phyloP scores from a whole-genome alignment of 2,329 filamentous ascomycete species.

The Orbilia ellipsospora region DNA sequence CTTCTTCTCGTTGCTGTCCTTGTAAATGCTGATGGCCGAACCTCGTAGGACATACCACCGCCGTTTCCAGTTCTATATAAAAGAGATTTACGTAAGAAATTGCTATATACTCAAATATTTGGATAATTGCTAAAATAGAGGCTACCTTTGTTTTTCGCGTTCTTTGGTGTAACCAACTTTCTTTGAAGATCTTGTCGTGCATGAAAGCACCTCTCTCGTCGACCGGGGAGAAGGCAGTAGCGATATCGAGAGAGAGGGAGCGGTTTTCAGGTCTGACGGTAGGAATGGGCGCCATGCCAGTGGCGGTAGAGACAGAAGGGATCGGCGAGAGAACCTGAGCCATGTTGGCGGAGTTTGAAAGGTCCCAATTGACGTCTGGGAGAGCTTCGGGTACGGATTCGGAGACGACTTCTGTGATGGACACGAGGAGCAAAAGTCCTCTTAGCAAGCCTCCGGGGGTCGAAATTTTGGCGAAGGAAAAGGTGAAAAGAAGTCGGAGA shows the following conservation, averaged over 20 bases:
- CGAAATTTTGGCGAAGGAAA: conserved; percentile 45
- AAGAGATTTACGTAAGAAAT: conserved; percentile 49
- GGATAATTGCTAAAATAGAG: neutral
- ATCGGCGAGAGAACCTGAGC: conserved; percentile 53
- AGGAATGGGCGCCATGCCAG: neutral
- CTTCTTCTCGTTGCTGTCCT: conserved; percentile 87
- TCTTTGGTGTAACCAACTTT: conserved; percentile 84
- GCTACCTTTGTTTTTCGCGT: conserved; percentile 91
- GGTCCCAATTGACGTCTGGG: conserved; percentile 25
- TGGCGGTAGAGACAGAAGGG: conserved; percentile 30
- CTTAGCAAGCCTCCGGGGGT: conserved; percentile 36
- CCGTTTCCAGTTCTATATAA: conserved; percentile 82
- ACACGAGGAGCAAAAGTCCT: conserved; percentile 52
- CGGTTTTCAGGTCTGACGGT: conserved; percentile 47
- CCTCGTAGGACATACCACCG: conserved; percentile 90
- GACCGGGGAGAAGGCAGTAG: conserved; percentile 77
- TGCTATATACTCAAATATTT: neutral
- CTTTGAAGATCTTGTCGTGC: conserved; percentile 92
- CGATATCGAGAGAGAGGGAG: conserved; percentile 52
- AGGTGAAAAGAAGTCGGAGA: neutral
- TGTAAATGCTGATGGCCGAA: conserved; percentile 91
- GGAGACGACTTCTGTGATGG: conserved; percentile 45
- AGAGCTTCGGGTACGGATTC: conserved; percentile 21
- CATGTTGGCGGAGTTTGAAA: conserved; percentile 19
- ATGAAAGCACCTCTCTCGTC: conserved; percentile 96